Evolutionary conservation across 345 rosid species (phyloP), one percentile per base, ranked within the genome.

Genomic region (Linum tenue): DNA sequence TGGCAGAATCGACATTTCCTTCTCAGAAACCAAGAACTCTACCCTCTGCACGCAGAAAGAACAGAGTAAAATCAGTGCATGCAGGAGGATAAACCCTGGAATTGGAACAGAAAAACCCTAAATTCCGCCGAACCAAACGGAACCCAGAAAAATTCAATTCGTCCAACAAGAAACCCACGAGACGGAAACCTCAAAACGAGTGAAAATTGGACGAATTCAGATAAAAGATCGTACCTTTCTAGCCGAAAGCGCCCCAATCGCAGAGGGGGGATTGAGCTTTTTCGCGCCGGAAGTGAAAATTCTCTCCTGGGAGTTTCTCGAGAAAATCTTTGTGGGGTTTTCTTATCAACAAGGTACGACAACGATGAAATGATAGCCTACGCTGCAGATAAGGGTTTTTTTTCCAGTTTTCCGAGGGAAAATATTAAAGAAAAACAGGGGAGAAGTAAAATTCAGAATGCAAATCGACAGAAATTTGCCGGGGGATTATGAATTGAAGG

Each of bases 1-100:
- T 0, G 71, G 75, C 75, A 85, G 70, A 74, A 78, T 69, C 59
- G 90, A 80, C 92, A 86, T 91, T 55, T 51, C 62, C 6, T 41
- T 11, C 39, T 37, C 37, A 35, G 36, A 59, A 59, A 38, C 62
- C 62, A 4, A 48, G 53, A 48, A 48, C 14, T 48, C 37, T 17
- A 22, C 9, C 10, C 16, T 57, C 38, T 57, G 36, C 35, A 57
- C 16, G 7, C 11, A 56, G 16, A 56, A 16, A 56, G 31, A 55
- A 12, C 58, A 5, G 15, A n/a, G 7, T 15, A 10, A 12, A 57
- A 57, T 22, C 12, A 57, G 8, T 22, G 1, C 60, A 57, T 48
- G 12, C 11, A 4, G 14, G 44, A 41, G 44, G 14, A 48, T 48
- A 48, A 48, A 48, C 53, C 53, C 53, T 48, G 14, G 53, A 48